Base-by-base conservation (phyloP, 2,329 filamentous ascomycete species). In the Lizonia empirigonia region DNA sequence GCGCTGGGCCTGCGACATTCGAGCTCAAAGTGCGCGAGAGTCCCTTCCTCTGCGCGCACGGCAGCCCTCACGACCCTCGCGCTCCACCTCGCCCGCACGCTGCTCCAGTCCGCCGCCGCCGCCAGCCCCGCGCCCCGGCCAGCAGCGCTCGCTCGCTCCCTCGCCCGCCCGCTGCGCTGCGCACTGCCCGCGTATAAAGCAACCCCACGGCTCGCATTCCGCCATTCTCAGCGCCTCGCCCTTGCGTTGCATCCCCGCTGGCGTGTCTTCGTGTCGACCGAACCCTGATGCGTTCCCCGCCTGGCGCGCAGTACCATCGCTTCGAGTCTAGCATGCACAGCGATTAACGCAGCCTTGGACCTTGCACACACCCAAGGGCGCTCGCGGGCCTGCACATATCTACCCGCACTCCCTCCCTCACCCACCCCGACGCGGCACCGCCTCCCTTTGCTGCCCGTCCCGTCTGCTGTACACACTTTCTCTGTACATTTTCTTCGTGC, bases 211-310 rank as follows among this genome's bases (percentile, higher is more conserved):
- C 42, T 37, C 41, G 49, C 49, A 52, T 52, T 46, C 49, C 49
- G 42, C 37, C 23, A 23, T 7, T 26, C 30, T 42, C 18, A 52
- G 49, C 42, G 12, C 37, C 29, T 33, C 68, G 64, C 67, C 70
- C 68, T 71, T 70, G 67, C 68, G 50, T 71, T 70, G 69, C 69
- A 55, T 65, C 60, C 62, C 60, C 59, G 60, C 65, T 63, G 58
- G 55, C 57, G 42, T 44, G 22, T 32, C 42, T 34, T 34, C 13
- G 36, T 48, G 45, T 58, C 48, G 47, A 54, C 54, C 39, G 58
- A 55, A 66, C 63, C 64, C 70, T 70, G 68, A 74, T 74, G 72
- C 70, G 64, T 68, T 65, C 70, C 65, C 67, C 64, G 69, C 63
- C 68, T 61, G 62, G 64, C 66, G 69, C 70, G 67, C 71, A 64